phyloP scores from a whole-genome alignment of 805 yeast genomes.

The Brettanomyces naardenensis region DNA sequence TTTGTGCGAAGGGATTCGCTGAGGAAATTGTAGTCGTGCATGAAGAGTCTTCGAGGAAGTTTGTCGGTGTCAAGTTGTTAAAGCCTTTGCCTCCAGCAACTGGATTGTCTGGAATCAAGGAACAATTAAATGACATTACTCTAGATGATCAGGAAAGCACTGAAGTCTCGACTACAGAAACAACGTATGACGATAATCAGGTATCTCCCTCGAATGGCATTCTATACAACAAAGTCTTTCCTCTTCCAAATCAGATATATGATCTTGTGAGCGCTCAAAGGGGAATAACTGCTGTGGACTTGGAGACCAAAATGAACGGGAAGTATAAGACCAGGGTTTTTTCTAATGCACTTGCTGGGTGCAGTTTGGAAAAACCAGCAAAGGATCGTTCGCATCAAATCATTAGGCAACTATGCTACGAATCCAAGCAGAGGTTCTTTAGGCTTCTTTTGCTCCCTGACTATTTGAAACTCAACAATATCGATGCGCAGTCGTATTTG shows the following conservation, averaged over 20 bases:
- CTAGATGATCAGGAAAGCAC: constrained; percentile 12
- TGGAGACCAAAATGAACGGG: constrained; percentile 47
- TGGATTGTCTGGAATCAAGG: constrained; percentile 3
- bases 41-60: constrained; percentile 15
- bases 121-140: constrained; percentile 3
- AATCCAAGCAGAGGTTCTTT: constrained; percentile 67
- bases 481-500: background rate
- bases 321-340: constrained; percentile 10
- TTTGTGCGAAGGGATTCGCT: constrained; percentile 31
- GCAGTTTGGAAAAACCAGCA: constrained; percentile 15
- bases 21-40: constrained; percentile 19
- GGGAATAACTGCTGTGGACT: constrained; percentile 57
- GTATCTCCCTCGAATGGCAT: background rate
- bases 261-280: constrained; percentile 32
- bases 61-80: constrained; percentile 17
- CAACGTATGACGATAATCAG: constrained; percentile 15
- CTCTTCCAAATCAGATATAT: constrained; percentile 57
- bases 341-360: constrained; percentile 7
- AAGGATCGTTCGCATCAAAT: constrained; percentile 10
- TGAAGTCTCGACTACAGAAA: constrained; percentile 17
- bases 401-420: constrained; percentile 17
- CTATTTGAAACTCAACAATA: background rate
- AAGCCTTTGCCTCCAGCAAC: constrained; percentile 16
- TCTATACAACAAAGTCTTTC: constrained; percentile 45
- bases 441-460: constrained; percentile 28